Percentiles rank a stretch among this genome's conserved stretches.
Evolutionary conservation across 1,284 basidiomycete species (phyloP).

Genomic region (Ceratobasidium sp.): DNA sequence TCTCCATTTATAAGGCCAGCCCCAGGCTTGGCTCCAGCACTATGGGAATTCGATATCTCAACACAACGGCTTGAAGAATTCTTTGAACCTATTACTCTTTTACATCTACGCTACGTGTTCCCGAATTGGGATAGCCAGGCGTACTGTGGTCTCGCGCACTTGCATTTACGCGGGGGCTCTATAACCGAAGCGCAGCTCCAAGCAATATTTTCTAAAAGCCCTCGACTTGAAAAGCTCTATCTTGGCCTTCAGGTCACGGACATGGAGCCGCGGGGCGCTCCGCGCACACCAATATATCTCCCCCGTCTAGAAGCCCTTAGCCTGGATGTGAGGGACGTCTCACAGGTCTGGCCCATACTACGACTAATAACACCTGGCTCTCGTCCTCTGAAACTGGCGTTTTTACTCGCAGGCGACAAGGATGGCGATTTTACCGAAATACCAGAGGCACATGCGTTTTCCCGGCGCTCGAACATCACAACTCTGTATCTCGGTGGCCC

Average conservation of each 20-base stretch:
- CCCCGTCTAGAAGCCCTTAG: not conserved
- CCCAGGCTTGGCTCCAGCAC: not conserved
- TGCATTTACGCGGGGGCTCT: not conserved
- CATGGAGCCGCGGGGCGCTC: not conserved
- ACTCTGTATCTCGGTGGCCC: not conserved
- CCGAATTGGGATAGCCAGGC: not conserved
- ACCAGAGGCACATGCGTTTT: not conserved
- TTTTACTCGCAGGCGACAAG: not conserved
- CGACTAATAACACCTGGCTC: conserved; percentile 18
- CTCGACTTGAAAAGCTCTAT: not conserved
- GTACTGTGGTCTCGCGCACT: not conserved
- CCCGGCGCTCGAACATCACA: not conserved
- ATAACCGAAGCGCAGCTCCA: not conserved
- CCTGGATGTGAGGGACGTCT: not conserved
- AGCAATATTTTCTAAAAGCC: not conserved
- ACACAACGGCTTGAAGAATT: not conserved
- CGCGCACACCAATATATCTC: not conserved
- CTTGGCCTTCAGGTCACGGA: not conserved
- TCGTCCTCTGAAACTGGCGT: not conserved
- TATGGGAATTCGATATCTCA: not conserved
- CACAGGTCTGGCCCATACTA: not conserved
- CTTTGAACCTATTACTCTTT: not conserved
- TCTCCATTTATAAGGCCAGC: not conserved
- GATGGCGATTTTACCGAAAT: not conserved
- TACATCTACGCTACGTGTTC: not conserved